phyloP scores from a whole-genome alignment of 1,284 basidiomycete species.

The Gomphus bonarii region DNA sequence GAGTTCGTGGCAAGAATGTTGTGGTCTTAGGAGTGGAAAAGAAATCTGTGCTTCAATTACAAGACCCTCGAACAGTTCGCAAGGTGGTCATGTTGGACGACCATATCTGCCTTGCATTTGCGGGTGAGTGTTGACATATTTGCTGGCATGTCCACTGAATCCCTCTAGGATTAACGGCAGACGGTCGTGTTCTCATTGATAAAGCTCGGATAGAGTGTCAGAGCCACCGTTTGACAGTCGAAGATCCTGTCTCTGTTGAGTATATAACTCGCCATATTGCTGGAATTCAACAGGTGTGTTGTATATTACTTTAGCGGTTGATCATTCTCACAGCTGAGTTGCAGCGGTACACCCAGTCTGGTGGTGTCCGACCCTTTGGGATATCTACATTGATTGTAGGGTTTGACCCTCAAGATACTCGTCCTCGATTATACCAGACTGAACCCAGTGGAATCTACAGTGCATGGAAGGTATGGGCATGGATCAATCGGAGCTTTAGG shows the following conservation, averaged over 20 bases:
- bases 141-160: constrained; percentile 7
- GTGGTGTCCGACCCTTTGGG: constrained; percentile 96
- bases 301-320: not conserved
- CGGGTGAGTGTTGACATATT: constrained; percentile 49
- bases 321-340: constrained; percentile 6
- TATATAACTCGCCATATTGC: constrained; percentile 98
- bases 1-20: constrained; percentile 89
- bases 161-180: constrained; percentile 81
- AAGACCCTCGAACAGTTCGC: constrained; percentile 94
- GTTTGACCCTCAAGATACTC: constrained; percentile 88
- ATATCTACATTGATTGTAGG: constrained; percentile 96
- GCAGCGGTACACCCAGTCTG: constrained; percentile 96
- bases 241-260: constrained; percentile 96
- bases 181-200: constrained; percentile 96
- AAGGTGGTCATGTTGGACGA: constrained; percentile 99
- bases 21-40: constrained; percentile 99
- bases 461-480: constrained; percentile 82
- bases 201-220: constrained; percentile 98
- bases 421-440: constrained; percentile 90
- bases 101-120: constrained; percentile 95
- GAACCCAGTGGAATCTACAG: constrained; percentile 98
- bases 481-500: not conserved
- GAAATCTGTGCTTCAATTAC: constrained; percentile 94
- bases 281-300: constrained; percentile 86
- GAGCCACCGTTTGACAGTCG: constrained; percentile 93